Percentiles rank a stretch among this genome's conserved stretches.
These are phyloP conservation scores for Anthracocystis setariae DNA, from an alignment of 1,284 basidiomycete species.

Conservation along the genomic window DNA sequence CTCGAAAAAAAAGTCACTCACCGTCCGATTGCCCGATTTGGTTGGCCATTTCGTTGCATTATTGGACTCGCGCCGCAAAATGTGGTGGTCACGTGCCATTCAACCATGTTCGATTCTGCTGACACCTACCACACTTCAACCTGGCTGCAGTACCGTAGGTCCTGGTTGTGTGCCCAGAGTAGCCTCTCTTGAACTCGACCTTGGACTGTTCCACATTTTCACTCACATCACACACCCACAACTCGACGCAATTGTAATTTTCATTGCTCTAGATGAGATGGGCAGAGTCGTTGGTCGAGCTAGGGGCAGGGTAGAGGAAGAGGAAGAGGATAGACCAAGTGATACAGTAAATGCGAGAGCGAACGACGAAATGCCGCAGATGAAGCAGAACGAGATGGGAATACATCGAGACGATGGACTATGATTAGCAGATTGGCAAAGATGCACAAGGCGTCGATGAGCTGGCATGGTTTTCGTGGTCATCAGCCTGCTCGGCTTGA, in stretches of 20 bases:
- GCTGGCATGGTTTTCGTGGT: no score
- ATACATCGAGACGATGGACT: not conserved
- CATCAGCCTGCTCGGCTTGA: not conserved
- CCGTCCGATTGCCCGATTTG: slow-evolving; percentile 1
- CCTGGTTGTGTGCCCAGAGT: no score
- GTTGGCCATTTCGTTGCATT: not conserved
- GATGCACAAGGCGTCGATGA: slow-evolving; percentile 4
- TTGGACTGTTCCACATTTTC: no score
- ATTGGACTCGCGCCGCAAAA: slow-evolving; percentile 19
- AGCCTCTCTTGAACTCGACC: no score
- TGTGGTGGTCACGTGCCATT: slow-evolving; percentile 24
- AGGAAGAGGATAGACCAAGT: not conserved
- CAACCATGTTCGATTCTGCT: no score
- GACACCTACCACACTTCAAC: no score
- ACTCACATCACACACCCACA: not conserved
- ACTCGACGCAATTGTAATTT: not conserved
- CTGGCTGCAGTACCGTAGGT: no score
- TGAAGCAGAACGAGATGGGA: no score
- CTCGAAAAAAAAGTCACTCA: not conserved
- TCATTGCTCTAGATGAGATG: slow-evolving; percentile 13
- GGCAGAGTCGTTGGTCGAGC: slow-evolving; percentile 15
- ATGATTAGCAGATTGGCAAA: slow-evolving; percentile 2
- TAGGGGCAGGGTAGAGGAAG: not conserved
- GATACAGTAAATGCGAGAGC: not conserved
- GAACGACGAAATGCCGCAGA: no score